Base-by-base conservation (phyloP, 148 eudicot genomes). In the Silene conica region DNA sequence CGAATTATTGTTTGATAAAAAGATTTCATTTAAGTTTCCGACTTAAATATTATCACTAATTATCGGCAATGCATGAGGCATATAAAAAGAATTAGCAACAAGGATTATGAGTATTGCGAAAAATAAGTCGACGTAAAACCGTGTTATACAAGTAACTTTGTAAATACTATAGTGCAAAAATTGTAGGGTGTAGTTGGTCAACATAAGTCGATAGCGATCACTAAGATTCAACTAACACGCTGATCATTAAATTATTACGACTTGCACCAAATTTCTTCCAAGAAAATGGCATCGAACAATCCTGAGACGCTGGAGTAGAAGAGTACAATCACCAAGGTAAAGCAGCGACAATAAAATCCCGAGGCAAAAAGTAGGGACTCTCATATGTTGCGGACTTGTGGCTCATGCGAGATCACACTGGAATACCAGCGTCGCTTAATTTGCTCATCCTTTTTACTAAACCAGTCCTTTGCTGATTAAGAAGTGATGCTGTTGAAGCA, bases 371-470 rank as follows among this genome's bases (percentile, higher is more conserved):
- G 3, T 28, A 3, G 5, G 0, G 41, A 26, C 12, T 11, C n/a
- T 1, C 41, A 4, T 12, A 43, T 11, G 10, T 61, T 59, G 23
- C 26, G 0, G 43, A 38, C 43, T 6, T 38, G 43, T 9, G 43
- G 8, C 43, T 3, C 43, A 7, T 38, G 46, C 59, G 14, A 12
- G 25, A 19, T 88, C 85, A 90, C 60, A 93, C 84, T 45, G 86
- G 80, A 77, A 94, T 76, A 69, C 97, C 98, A 81, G 89, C 74
- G 31, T 94, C 98, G 0, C 96, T 88, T 65, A 94, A 82, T 82
- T 85, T 89, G 81, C 78, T 74, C 72, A 86, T 83, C 80, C 82
- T 89, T 76, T 89, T 94, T 57, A 79, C 75, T 60, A 86, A 76
- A 60, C 78, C 78, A 74, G 41, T 77, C 73, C 77, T 85, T 73